Conservation (phyloP, 257 asterid species). For the Thymus mandschuricus region DNA sequence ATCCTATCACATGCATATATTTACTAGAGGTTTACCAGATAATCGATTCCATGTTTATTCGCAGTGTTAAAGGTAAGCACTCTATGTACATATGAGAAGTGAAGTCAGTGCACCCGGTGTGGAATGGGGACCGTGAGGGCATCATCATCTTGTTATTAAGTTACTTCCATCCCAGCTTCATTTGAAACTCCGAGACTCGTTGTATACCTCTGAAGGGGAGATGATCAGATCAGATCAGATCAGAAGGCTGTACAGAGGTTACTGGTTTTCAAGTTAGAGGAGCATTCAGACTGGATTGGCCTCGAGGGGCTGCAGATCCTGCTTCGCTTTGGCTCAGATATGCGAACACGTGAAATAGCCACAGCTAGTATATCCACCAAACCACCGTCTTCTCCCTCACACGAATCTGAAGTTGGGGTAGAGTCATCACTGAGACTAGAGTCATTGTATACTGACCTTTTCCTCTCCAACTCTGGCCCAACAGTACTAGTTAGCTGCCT, state of each 20-base stretch:
- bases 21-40: no score
- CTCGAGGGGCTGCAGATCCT: constrained; percentile 67
- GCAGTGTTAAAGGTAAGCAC: constrained; percentile 2
- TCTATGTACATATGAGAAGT: constrained; percentile 34
- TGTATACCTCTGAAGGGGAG: constrained; percentile 21
- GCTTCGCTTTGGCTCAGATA: constrained; percentile 83
- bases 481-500: constrained; percentile 42
- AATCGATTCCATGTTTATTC: constrained; percentile 8
- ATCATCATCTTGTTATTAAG: constrained; percentile 35
- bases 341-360: constrained; percentile 69
- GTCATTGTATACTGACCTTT: constrained; percentile 29
- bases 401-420: constrained; percentile 37
- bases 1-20: neutral
- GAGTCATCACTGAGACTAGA: constrained; percentile 58
- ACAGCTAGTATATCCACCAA: constrained; percentile 66
- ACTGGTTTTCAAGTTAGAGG: constrained; percentile 68
- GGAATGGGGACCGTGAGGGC: neutral
- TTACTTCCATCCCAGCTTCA: constrained; percentile 32
- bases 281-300: constrained; percentile 57
- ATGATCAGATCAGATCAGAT: constrained; percentile 21
- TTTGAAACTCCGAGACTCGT: constrained; percentile 36
- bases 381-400: constrained; percentile 47
- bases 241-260: constrained; percentile 86
- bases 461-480: constrained; percentile 64
- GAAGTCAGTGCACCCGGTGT: constrained; percentile 30